phyloP scores from a whole-genome alignment of 2,329 filamentous ascomycete species.

The Cadophora sp. region DNA sequence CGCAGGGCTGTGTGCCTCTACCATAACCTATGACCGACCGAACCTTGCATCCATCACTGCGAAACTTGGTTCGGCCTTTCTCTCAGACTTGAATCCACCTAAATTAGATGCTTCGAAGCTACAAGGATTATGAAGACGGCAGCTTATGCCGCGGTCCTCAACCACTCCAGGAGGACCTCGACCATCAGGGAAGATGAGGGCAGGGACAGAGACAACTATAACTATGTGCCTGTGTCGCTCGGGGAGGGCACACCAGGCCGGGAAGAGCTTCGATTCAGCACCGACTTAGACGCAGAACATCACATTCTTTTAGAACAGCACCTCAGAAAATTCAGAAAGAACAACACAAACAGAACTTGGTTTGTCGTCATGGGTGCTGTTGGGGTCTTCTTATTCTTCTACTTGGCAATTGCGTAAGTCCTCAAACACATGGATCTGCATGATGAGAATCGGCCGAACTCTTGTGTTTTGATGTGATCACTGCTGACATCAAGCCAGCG shows the following conservation, averaged over 20 bases:
- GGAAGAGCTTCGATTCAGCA: constrained; percentile 18
- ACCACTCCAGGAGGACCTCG: constrained; percentile 10
- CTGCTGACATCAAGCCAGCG: constrained; percentile 29
- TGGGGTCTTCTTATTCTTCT: constrained; percentile 34
- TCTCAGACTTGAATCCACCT: background rate
- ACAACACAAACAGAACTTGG: constrained; percentile 30
- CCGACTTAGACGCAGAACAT: constrained; percentile 18
- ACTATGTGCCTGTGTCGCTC: constrained; percentile 34
- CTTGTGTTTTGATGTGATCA: background rate
- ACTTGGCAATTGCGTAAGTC: constrained; percentile 36
- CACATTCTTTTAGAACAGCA: constrained; percentile 30
- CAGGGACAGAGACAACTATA: constrained; percentile 23
- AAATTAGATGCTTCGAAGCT: constrained; percentile 13
- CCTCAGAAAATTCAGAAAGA: constrained; percentile 27
- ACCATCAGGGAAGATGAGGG: constrained; percentile 13
- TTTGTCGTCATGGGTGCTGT: constrained; percentile 29
- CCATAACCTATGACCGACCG: background rate
- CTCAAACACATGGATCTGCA: background rate
- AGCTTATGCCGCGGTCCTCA: constrained; percentile 21
- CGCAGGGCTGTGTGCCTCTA: constrained; percentile 4
- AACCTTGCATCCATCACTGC: background rate
- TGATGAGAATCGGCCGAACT: background rate
- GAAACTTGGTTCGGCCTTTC: constrained; percentile 17
- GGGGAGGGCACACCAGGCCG: background rate
- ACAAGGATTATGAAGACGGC: constrained; percentile 29